Percentiles rank a stretch among this genome's conserved stretches.
Evolutionary conservation across 2,329 filamentous ascomycete genomes (phyloP).

Genomic region (Colletotrichum acutatum): DNA sequence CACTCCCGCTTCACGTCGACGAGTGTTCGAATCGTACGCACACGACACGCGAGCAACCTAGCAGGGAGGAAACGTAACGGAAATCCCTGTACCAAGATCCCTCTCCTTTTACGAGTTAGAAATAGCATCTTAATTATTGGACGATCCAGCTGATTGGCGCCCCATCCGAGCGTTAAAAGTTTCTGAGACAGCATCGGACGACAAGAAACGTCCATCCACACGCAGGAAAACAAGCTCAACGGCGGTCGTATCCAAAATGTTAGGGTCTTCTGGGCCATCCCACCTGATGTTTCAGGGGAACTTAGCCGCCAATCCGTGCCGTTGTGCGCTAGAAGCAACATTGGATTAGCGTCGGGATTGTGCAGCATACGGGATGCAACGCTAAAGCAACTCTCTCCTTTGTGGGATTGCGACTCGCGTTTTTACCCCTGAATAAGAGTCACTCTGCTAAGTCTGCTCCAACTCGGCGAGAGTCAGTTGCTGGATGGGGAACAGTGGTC

Average conservation of each 20-base stretch:
- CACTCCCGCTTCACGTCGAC: neutral
- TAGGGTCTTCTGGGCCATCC: neutral
- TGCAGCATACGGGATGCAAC: neutral
- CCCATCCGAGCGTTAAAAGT: slow-evolving; percentile 13
- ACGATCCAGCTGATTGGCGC: neutral
- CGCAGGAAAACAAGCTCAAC: neutral
- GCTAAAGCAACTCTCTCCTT: neutral
- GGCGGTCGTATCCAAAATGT: neutral
- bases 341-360: slow-evolving; percentile 14
- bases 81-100: neutral
- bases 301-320: neutral
- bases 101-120: neutral
- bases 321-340: slow-evolving; percentile 2
- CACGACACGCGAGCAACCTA: neutral
- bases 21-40: neutral
- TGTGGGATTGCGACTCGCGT: neutral
- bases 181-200: slow-evolving; percentile 5
- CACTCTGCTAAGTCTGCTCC: neutral
- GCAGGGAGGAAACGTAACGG: no score
- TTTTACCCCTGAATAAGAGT: slow-evolving; percentile 18
- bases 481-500: slow-evolving; percentile 9
- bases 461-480: neutral
- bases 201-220: neutral
- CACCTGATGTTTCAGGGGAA: slow-evolving; percentile 24
- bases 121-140: neutral